Base-by-base conservation (phyloP, 148 eudicot species). In the Rhododendron mucronatum region DNA sequence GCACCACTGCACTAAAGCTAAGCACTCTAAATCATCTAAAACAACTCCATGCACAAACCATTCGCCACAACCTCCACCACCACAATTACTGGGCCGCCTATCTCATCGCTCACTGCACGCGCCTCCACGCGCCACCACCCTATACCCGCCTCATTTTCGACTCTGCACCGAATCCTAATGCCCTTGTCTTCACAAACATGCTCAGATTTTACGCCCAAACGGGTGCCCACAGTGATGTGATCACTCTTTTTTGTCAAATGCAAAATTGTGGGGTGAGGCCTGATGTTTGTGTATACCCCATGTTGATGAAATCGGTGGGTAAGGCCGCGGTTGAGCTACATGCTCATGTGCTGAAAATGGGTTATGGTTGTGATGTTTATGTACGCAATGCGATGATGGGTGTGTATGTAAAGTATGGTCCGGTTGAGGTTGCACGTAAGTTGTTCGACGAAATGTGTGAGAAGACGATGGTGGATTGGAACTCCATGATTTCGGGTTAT, bases 381-480 rank as follows among this genome's bases (percentile, higher is more conserved):
- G 89, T 90, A 0, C 85, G 94, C 9, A 91, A 92, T 88, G 89
- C 93, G 9, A 23, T 94, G 16, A 88, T 92, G 91, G 88, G 11
- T 45, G 11, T 65, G 83, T 94, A 94, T 86, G 93, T 86, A 0
- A 93, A 90, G 57, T 75, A 78, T 86, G 95, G 95, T 47, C 88
- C 87, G 12, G 35, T 94, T 47, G 91, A 89, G 85, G 53, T 86
- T 83, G 95, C 95, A 0, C 91, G 95, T 3, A 39, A 88, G 30
- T 1, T 94, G 93, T 95, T 95, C 67, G 96, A 95, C 90, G 93
- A 90, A 91, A 94, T 90, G 91, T 44, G 88, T 86, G 92, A 93
- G 0, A 92, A 92, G 87, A 84, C 11, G 61, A 83, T 89, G 47
- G 90, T 90, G 0, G 95, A 93, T 86, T 94, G 95, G 94, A 95